Base-by-base conservation (phyloP, 345 rosid species). In the Eucalyptus curtisii region DNA sequence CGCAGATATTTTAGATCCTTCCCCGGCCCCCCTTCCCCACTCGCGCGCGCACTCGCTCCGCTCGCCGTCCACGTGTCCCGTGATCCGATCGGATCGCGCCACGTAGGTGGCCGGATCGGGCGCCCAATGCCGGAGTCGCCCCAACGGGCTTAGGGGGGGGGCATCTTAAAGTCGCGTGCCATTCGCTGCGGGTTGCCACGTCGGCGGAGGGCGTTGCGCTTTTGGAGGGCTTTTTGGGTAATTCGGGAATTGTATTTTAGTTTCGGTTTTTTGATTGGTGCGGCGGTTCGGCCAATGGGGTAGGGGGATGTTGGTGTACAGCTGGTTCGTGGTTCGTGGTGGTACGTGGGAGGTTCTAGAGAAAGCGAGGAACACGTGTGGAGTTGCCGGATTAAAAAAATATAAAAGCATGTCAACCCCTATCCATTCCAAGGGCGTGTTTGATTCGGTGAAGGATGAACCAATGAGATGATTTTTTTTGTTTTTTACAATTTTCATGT, bases 1-100 rank as follows among this genome's bases (percentile, higher is more conserved):
- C 89, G 91, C 89, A 94, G 97, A 97, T 96, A 96, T 96, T 96
- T 97, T 93, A 88, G 93, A 95, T 96, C 94, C 92, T 89, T 90
- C 80, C 80, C n/a, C 61, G 30, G 3, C 66, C n/a, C 14, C 14
- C 31, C 7, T 0, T 9, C 66, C 71, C 37, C 37, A 16, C 82
- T 20, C 82, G 14, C 47, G 15, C 27, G 1, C 47, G 14, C 82
- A 76, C 82, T 76, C 47, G 84, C 16, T 4, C 47, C 47, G 30
- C 22, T 30, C 84, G 3, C 47, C 84, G 13, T 40, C 84, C 84
- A 10, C 47, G 16, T 76, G 84, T 40, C 84, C 47, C 84, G 2
- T 2, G 2, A 76, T 24, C 47, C 15, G 47, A 20, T 22, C 30
- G 1, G 84, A 40, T 76, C 47, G 84, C 47, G 45, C 82, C 82